Conservation (phyloP, 495 filamentous ascomycete species). For the Sphaerosporella brunnea region DNA sequence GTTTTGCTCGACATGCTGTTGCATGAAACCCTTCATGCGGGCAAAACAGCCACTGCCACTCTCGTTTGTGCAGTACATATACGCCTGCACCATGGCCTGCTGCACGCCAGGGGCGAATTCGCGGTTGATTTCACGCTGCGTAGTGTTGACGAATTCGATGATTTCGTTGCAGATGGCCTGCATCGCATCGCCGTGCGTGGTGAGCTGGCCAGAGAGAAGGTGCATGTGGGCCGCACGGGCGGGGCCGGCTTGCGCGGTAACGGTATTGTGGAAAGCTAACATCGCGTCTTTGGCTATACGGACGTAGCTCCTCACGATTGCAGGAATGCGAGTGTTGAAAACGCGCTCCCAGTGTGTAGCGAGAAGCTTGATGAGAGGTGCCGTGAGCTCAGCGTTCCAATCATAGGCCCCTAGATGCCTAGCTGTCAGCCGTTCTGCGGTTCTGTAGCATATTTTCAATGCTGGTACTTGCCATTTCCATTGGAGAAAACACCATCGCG, state of each 20-base stretch:
- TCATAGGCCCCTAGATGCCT: constrained; percentile 26
- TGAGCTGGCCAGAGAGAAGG: constrained; percentile 33
- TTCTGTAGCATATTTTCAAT: background rate
- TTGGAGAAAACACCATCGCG: constrained; percentile 33
- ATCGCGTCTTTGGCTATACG: constrained; percentile 20
- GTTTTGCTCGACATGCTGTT: constrained; percentile 30
- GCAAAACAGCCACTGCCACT: constrained; percentile 32
- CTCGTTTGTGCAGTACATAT: constrained; percentile 32
- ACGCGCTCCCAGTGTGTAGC: constrained; percentile 39
- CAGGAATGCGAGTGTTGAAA: constrained; percentile 31
- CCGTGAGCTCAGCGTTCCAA: constrained; percentile 35
- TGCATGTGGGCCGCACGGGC: constrained; percentile 27
- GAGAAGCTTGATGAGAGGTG: constrained; percentile 37
- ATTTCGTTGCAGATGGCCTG: constrained; percentile 25
- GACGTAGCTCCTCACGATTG: constrained; percentile 7
- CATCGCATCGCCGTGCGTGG: constrained; percentile 29
- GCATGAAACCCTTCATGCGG: constrained; percentile 42
- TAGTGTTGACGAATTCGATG: constrained; percentile 27
- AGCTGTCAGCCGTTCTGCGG: too few relatives aligned
- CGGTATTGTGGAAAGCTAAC: constrained; percentile 30
- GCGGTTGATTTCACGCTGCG: constrained; percentile 40
- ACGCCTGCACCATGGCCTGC: constrained; percentile 32
- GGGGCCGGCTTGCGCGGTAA: constrained; percentile 28
- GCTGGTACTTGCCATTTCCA: constrained; percentile 8
- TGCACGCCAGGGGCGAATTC: constrained; percentile 37